Evolutionary conservation across 768 basidiomycete species (phyloP).

Genomic region (Amanita muscaria): DNA sequence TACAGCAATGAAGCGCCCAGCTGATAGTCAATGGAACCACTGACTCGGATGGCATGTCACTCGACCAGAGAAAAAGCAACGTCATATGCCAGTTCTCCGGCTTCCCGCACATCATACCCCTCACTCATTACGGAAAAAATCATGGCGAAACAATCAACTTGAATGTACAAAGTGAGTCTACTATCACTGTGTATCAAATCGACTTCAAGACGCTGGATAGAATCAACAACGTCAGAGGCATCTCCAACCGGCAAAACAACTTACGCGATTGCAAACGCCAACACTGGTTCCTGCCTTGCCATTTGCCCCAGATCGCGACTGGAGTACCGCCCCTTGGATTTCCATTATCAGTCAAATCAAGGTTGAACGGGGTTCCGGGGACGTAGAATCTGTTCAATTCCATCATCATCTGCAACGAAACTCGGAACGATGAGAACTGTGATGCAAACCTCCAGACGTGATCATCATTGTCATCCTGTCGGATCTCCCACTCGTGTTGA

Average conservation of each 20-base stretch:
- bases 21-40: too few species aligned
- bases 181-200: too few species aligned
- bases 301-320: slow-evolving; percentile 3
- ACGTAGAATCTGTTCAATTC: slow-evolving; percentile 3
- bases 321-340: background rate
- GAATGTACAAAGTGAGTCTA: too few species aligned
- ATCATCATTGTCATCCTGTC: slow-evolving; percentile 11
- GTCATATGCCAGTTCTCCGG: too few species aligned
- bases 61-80: too few species aligned
- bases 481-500: slow-evolving; percentile 13
- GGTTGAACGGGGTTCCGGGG: slow-evolving; percentile 4
- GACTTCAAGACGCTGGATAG: too few species aligned
- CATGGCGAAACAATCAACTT: too few species aligned
- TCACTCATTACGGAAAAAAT: too few species aligned
- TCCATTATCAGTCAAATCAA: slow-evolving; percentile 5
- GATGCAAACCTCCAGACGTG: slow-evolving; percentile 15
- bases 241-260: background rate
- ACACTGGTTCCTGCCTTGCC: slow-evolving; percentile 8
- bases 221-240: too few species aligned
- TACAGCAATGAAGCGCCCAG: too few species aligned
- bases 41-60: too few species aligned
- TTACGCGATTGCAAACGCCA: slow-evolving; percentile 4
- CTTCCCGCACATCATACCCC: too few species aligned
- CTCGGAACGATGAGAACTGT: background rate
- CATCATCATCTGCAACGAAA: background rate